Evolutionary conservation across 495 filamentous ascomycete species (phyloP).

Genomic region (Xylaria curta): DNA sequence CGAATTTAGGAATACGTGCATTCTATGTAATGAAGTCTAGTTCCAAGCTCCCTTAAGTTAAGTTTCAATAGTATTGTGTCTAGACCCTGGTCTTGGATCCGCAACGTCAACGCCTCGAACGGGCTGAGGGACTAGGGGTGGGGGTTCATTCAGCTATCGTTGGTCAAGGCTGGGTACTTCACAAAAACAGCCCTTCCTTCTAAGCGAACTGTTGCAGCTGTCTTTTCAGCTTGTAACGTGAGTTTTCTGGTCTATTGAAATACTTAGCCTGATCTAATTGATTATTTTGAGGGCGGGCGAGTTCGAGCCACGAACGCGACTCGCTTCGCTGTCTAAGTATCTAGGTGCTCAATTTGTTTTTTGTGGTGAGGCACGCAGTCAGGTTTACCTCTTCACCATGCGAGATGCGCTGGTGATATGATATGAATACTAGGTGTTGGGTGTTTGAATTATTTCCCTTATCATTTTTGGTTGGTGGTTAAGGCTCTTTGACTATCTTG

Average conservation of each 20-base stretch:
- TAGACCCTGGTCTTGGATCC: slow-evolving; percentile 11
- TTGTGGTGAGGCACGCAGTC: neutral
- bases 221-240: slow-evolving; percentile 14
- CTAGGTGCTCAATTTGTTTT: no score
- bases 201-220: slow-evolving; percentile 7
- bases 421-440: neutral
- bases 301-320: neutral
- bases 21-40: neutral
- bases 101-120: slow-evolving; percentile 10
- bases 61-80: neutral
- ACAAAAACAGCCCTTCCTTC: neutral
- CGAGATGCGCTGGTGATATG: neutral
- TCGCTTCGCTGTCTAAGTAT: neutral
- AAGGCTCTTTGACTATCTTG: neutral
- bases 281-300: neutral
- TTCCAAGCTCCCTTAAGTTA: neutral
- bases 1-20: neutral
- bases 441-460: neutral
- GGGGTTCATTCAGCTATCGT: neutral
- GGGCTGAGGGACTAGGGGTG: slow-evolving; percentile 8
- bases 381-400: neutral
- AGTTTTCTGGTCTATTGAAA: neutral
- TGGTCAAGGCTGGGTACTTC: neutral
- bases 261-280: neutral
- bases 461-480: neutral